Evolutionary conservation across 2,329 filamentous ascomycete genomes (phyloP), one percentile per base, ranked within the genome.

Genomic region (Colletotrichum sidae): DNA sequence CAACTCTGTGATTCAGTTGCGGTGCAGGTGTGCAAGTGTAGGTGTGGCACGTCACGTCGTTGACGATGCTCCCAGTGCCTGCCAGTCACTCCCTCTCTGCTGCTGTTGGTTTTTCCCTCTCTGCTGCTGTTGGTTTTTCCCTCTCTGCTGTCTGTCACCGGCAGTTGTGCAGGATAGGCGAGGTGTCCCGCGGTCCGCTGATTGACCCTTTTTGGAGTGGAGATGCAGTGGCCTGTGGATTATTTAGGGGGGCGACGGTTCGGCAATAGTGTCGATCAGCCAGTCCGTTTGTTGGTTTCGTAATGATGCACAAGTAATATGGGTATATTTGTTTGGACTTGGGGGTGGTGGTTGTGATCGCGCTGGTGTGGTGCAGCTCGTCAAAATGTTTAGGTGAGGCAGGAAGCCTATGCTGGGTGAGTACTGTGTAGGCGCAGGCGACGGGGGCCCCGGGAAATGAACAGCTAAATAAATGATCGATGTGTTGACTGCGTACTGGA

Each of bases 261-360:
- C 34, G 39, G 17, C n/a, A 42, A 15, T 25, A 25, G 4, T 25
- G 25, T 25, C 25, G 25, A 25, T 12, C 44, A 37, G 35, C 35
- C 33, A 45, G 17, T 35, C 53, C 25, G 52, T 52, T 47, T 42
- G 58, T 45, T n/a, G 37, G 39, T 65, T 65, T 57, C 33, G 58
- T 56, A 57, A 65, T 46, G 25, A 47, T 44, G 46, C n/a, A 15
- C 37, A 49, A 47, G 52, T 53, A 53, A 52, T 52, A n/a, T 56
- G 62, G 62, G 51, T 50, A 55, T 39, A n/a, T 11, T 42, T 45
- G 52, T 65, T 65, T 63, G 52, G 62, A 38, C 46, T 47, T 41
- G 56, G 39, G 56, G 39, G n/a, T 61, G 51, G 52, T 65, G 17
- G 46, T 25, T 25, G 46, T 61, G 62, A 55, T 51, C 57, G 62